Base-by-base conservation (phyloP, 768 basidiomycete genomes). In the Agrocybe praecox region DNA sequence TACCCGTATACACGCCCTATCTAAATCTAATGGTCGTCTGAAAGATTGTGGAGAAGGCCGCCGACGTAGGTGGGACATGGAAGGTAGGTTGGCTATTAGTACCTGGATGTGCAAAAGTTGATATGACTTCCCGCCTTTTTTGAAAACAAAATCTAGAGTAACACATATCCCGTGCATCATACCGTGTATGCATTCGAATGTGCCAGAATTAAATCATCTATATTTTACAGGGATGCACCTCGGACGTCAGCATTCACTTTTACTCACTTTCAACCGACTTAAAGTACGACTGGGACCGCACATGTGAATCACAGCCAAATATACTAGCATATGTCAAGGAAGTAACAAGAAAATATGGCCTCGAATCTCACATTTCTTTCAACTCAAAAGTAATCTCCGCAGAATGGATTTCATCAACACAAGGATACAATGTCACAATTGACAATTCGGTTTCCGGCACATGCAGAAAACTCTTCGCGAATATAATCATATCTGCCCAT, bases 61-160 rank as follows among this genome's bases (percentile, higher is more conserved):
- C 57, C 12, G 74, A 76, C 34, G 73, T 81, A 18, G 81, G 81
- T 6, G 80, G 81, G 29, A 78, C 78, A 18, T 83, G 81, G 81
- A 73, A 77, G 57, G 80, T 82, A 58, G 58, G 79, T 67, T 24
- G 43, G n/a, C n/a, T n/a, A 24, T 40, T 24, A 12, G 26, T 12
- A 45, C 11, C 12, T n/a, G 12, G n/a, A 17, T 12, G 23, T 32
- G 11, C n/a, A 40, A 40, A 6, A 40, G 36, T 44, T 12, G 24
- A 33, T 40, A 44, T 19, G 24, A 11, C n/a, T 29, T n/a, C n/a
- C 9, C 18, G 17, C 26, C 46, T 55, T 18, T 22, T 23, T 10
- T 19, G 9, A 33, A 10, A 34, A 10, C 40, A 47, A 18, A 33
- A 21, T 18, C 15, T 21, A 77, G 76, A 69, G 72, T 21, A 74